A percentile compares a stretch with the other conserved stretches of the same genome.
These are phyloP conservation scores for Trichoderma sp. DNA, from an alignment of 2,329 filamentous ascomycete genomes.

Conservation along the genomic window DNA sequence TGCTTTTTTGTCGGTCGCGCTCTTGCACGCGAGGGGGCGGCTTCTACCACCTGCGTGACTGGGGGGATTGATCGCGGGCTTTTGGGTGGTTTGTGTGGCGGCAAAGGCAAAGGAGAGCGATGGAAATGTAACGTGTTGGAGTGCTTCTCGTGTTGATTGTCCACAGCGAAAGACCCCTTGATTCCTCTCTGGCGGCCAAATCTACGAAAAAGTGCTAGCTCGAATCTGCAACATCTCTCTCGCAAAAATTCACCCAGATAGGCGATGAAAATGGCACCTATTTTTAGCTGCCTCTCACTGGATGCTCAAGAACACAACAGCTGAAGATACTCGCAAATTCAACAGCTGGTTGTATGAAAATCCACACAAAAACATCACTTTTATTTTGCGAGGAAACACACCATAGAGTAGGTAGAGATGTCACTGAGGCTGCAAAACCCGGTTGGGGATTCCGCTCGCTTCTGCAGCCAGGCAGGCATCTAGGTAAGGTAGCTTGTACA, in stretches of 20 bases:
- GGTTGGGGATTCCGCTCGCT: too few relatives aligned
- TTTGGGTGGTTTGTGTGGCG: slow-evolving; percentile 2
- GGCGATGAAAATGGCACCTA: not conserved
- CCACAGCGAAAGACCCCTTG: slow-evolving; percentile 22
- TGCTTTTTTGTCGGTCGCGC: not conserved
- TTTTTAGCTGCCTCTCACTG: not conserved
- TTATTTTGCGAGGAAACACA: too few relatives aligned
- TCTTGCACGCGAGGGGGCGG: slow-evolving; percentile 14
- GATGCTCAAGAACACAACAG: too few relatives aligned
- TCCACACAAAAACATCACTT: too few relatives aligned
- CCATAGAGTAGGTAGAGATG: too few relatives aligned
- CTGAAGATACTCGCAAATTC: too few relatives aligned
- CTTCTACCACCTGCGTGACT: slow-evolving; percentile 17
- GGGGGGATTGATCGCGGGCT: slow-evolving; percentile 1
- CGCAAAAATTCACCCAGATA: slow-evolving; percentile 4
- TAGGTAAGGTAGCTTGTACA: too few relatives aligned
- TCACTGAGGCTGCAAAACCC: too few relatives aligned
- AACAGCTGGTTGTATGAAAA: too few relatives aligned
- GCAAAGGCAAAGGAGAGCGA: slow-evolving; percentile 3
- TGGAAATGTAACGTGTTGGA: slow-evolving; percentile 21
- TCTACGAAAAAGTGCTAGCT: slow-evolving; percentile 20
- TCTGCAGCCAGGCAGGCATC: too few relatives aligned
- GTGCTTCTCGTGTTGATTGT: slow-evolving; percentile 10
- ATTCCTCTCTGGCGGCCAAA: slow-evolving; percentile 15
- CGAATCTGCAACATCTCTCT: not conserved